Evolutionary conservation across 768 basidiomycete species (phyloP).

Genomic region (Pholiota conissans): DNA sequence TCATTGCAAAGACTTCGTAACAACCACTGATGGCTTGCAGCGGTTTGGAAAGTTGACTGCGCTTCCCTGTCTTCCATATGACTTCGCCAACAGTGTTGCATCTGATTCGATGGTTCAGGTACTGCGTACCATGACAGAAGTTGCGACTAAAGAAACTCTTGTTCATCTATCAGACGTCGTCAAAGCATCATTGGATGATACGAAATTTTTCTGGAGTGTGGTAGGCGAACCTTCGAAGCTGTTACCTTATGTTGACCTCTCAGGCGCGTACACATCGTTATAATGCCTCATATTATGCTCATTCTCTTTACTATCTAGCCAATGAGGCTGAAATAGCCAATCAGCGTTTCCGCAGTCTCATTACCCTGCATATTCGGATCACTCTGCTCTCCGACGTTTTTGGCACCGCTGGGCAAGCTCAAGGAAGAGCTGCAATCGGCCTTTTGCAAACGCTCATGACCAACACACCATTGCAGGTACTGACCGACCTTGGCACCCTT

Average conservation of each 20-base stretch:
- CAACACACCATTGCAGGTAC: constrained; percentile 58
- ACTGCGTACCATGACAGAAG: constrained; percentile 86
- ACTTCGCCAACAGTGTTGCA: constrained; percentile 81
- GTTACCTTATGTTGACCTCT: constrained; percentile 58
- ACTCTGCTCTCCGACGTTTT: constrained; percentile 88
- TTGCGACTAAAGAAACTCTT: constrained; percentile 76
- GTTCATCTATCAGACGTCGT: constrained; percentile 70
- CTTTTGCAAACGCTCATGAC: constrained; percentile 76
- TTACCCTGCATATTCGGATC: constrained; percentile 76
- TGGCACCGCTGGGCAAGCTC: constrained; percentile 77
- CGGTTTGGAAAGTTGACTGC: constrained; percentile 75
- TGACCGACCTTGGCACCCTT: constrained; percentile 73
- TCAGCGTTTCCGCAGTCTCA: constrained; percentile 66
- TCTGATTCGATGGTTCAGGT: constrained; percentile 89
- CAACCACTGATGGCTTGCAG: constrained; percentile 69
- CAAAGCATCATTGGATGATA: constrained; percentile 65
- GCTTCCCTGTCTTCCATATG: constrained; percentile 85
- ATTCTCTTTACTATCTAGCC: constrained; percentile 28
- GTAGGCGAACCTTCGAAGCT: constrained; percentile 59
- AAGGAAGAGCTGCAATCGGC: constrained; percentile 72
- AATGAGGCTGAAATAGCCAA: constrained; percentile 54
- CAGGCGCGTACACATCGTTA: constrained; percentile 31
- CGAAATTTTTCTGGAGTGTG: constrained; percentile 68
- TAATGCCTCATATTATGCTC: not conserved
- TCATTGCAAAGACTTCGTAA: constrained; percentile 89